These are phyloP conservation scores for Colletotrichum tamarilloi DNA, from an alignment of 2,329 filamentous ascomycete species.

Conservation along the genomic window DNA sequence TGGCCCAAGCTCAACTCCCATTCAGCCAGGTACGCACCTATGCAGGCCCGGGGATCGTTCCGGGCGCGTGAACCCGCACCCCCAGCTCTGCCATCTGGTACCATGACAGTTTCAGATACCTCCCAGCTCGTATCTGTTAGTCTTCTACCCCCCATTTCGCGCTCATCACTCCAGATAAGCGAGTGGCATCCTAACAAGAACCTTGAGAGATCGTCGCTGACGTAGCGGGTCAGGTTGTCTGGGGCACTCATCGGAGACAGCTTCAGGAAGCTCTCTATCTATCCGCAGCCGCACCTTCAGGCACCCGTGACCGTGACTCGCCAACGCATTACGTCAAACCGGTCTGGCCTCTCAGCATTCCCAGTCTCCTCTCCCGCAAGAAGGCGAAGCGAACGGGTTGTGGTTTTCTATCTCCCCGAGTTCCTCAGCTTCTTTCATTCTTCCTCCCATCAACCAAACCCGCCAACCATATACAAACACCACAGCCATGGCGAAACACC, in stretches of 20 bases:
- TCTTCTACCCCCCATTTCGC: fast-evolving
- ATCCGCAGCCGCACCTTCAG: background rate
- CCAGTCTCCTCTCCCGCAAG: background rate
- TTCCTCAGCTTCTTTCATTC: background rate
- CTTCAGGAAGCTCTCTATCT: slow-evolving; percentile 20
- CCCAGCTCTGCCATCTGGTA: background rate
- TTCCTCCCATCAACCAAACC: background rate
- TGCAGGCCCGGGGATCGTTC: slow-evolving; percentile 30
- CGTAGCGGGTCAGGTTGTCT: slow-evolving; percentile 25
- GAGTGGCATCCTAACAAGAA: slow-evolving; percentile 5
- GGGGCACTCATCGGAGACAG: slow-evolving; percentile 9
- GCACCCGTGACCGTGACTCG: slow-evolving; percentile 32
- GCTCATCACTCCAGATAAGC: fast-evolving
- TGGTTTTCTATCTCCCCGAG: background rate
- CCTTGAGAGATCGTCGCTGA: slow-evolving; percentile 30
- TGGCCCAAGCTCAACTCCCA: slow-evolving; percentile 4
- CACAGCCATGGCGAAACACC: slow-evolving; percentile 7
- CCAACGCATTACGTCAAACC: background rate
- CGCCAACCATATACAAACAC: background rate
- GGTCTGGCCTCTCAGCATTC: slow-evolving; percentile 1
- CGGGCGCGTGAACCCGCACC: slow-evolving; percentile 12
- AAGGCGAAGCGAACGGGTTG: background rate
- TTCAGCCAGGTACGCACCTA: background rate
- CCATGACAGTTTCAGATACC: slow-evolving; percentile 16
- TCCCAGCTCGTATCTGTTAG: background rate